Conservation (phyloP, 176 grass and related monocot species). For the Carex myosuroides region DNA sequence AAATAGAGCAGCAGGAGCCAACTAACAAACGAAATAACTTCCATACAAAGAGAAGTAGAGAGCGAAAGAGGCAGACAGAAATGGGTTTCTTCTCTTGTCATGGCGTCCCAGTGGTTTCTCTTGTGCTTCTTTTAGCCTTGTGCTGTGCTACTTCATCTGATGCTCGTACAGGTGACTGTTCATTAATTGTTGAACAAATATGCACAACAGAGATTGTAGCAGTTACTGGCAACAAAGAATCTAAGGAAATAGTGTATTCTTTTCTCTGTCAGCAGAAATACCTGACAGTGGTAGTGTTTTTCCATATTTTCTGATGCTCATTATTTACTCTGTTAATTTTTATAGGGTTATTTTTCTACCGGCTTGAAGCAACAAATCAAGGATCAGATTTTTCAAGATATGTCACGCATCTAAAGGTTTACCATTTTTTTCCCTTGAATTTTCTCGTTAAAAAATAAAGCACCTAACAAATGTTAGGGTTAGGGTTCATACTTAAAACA, state of each 20-base stretch:
- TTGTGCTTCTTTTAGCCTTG: slow-evolving; percentile 14
- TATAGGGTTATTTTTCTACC: not conserved
- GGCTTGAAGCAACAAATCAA: not conserved
- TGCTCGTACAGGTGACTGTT: slow-evolving; percentile 14
- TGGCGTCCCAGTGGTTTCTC: not conserved
- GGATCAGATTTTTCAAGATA: not conserved
- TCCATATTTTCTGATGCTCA: too few relatives aligned
- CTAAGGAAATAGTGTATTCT: not conserved
- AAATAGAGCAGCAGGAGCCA: not conserved
- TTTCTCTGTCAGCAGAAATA: not conserved
- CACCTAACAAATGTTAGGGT: too few relatives aligned
- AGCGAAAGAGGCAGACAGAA: not conserved
- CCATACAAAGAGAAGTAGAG: not conserved
- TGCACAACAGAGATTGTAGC: not conserved
- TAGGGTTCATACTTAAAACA: not conserved
- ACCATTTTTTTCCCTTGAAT: not conserved
- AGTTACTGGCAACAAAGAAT: not conserved
- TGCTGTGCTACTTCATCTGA: not conserved
- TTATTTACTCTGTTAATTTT: not conserved
- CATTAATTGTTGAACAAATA: not conserved
- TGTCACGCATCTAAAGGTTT: not conserved
- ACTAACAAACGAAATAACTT: not conserved
- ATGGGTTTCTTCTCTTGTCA: slow-evolving; percentile 11
- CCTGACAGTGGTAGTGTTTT: too few relatives aligned
- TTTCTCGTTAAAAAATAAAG: not conserved